These are phyloP conservation scores for Mycena filopes DNA, from an alignment of 768 basidiomycete genomes.

Conservation along the genomic window DNA sequence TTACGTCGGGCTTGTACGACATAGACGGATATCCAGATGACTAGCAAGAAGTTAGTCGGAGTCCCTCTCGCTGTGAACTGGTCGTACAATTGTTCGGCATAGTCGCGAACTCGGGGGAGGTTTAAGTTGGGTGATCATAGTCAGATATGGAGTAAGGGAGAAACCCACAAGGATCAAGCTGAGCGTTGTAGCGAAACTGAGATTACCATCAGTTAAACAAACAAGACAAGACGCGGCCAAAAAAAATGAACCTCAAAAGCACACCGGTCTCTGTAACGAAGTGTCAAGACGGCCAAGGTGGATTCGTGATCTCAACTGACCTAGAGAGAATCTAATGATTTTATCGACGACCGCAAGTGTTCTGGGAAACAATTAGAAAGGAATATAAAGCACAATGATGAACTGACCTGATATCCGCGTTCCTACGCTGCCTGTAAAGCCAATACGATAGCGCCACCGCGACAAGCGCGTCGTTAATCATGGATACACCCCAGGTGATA, in stretches of 20 bases:
- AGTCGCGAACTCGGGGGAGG: neutral
- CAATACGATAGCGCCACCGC: slow-evolving; percentile 2
- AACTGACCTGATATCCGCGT: neutral
- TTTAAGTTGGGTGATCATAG: neutral
- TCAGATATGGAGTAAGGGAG: too few species aligned
- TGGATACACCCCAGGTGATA: neutral
- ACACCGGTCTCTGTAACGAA: slow-evolving; percentile 12
- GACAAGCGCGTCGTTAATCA: neutral
- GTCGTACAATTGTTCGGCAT: neutral
- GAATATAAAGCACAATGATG: too few species aligned
- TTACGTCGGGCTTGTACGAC: neutral
- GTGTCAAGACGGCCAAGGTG: neutral
- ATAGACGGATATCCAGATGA: neutral
- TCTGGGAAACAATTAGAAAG: neutral
- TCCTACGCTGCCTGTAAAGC: neutral
- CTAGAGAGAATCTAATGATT: slow-evolving; percentile 19
- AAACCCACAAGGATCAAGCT: slow-evolving; percentile 4
- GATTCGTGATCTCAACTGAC: neutral
- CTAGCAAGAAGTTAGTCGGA: neutral
- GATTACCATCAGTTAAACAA: neutral
- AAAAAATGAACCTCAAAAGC: slow-evolving; percentile 2
- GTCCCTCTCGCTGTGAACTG: neutral
- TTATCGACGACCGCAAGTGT: slow-evolving; percentile 13
- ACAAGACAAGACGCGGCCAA: neutral
- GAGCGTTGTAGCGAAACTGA: neutral